Base-by-base conservation (phyloP, 805 yeast species). In the Myxozyma kluyveri region DNA sequence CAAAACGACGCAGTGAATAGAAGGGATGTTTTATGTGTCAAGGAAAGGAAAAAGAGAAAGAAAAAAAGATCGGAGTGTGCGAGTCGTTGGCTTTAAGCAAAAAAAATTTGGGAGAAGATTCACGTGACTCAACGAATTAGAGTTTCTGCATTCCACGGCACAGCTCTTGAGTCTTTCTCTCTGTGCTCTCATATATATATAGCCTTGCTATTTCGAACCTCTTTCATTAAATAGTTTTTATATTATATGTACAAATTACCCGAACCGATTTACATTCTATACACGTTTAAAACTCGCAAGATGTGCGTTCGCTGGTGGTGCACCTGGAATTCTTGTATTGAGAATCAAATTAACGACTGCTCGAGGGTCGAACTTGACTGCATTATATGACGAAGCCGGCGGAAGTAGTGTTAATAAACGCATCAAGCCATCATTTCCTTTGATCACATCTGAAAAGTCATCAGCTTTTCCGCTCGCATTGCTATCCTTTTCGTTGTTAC, bases 331-430 rank as follows among this genome's bases (percentile, higher is more conserved):
- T 2, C 35, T 24, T 2, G 63, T 54, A n/a, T 60, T 61, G 33
- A 54, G 44, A 22, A 67, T 49, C 48, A 65, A 39, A 37, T 53
- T 50, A 67, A 79, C 81, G 43, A 84, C 69, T 59, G 78, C 81
- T 17, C 71, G 71, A 23, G 79, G 69, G 65, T 82, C 80, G 63
- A 85, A 83, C 2, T 77, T 69, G 23, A 75, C 76, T 10, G 78
- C 78, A 9, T 72, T 70, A 63, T 82, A 82, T 50, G 78, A 75
- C 1, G 78, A 72, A 0, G 84, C 75, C 50, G 79, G 80, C 7
- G 91, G 91, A 42, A 85, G 72, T 1, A 76, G 72, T 48, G 83
- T 70, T 42, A 84, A 67, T 38, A 84, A 64, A 43, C 77, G 73
- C 77, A 67, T 72, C 40, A 61, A 57, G 43, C 67, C 64, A 48